A percentile compares a stretch with the other conserved stretches of the same genome.
Conservation (phyloP, 2,329 filamentous ascomycete genomes). For the Pseudohalonectria lignicola region DNA sequence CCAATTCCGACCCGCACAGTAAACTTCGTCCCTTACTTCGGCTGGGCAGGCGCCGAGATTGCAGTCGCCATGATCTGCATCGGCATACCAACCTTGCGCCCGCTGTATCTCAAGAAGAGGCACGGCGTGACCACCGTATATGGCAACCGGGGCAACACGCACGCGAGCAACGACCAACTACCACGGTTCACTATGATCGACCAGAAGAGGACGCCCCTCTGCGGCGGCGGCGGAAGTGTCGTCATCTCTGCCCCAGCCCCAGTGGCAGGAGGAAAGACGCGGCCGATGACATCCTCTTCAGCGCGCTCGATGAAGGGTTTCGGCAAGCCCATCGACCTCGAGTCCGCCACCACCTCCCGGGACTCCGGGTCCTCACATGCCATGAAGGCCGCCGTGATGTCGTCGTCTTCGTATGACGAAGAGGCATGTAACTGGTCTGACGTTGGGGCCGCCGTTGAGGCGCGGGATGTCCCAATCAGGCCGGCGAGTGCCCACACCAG, state of each 20-base stretch:
- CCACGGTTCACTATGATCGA: conserved; percentile 27
- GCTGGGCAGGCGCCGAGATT: conserved; percentile 27
- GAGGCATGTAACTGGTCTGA: too few species aligned
- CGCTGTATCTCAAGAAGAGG: conserved; percentile 30
- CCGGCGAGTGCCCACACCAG: conserved; percentile 11
- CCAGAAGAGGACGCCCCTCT: conserved; percentile 28
- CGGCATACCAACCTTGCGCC: conserved; percentile 25
- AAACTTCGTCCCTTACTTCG: conserved; percentile 21
- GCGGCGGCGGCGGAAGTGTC: conserved; percentile 32
- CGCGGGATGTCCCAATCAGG: conserved; percentile 6
- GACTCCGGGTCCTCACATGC: conserved; percentile 14
- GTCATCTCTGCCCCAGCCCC: too few species aligned
- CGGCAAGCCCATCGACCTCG: conserved; percentile 3
- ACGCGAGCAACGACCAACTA: conserved; percentile 44
- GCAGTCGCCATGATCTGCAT: conserved; percentile 27
- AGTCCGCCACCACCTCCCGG: conserved; percentile 6
- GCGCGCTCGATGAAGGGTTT: not conserved
- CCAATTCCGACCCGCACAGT: too few species aligned
- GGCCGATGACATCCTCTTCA: not conserved
- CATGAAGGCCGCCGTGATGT: not conserved
- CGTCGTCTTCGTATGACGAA: too few species aligned
- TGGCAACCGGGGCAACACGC: conserved; percentile 8
- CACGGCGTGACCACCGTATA: conserved; percentile 15
- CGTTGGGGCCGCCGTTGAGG: too few species aligned
- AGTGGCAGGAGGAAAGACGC: too few species aligned